Base-by-base conservation (phyloP, 106 monocot genomes). In the Apostasia shenzhenica region DNA sequence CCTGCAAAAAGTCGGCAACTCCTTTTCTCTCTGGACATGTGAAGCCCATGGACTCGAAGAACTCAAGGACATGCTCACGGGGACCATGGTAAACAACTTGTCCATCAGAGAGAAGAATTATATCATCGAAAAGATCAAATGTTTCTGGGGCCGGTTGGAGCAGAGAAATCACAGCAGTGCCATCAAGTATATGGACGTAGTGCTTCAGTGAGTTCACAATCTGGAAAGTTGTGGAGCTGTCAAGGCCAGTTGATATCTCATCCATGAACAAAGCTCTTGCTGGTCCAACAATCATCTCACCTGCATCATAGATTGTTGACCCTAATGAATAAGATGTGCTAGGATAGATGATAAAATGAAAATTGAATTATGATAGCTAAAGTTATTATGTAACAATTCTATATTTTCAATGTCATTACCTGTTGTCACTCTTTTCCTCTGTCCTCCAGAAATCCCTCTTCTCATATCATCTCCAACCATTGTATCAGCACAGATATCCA, bases 101-200 rank as follows among this genome's bases (percentile, higher is more conserved):
- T 5, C 80, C 80, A 50, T 75, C 75, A 14, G 80, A 80, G 14
- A 80, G 80, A 66, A 80, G 80, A 50, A 80, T 75, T 26, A 80
- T 75, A 42, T 80, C 80, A 51, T 80, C 80, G 40, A 80, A 80
- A 10, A 80, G 75, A 8, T 70, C 54, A 9, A 66, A 80, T n/a
- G 75, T 75, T 54, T 80, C 80, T 4, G 80, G 80, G 38, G 80
- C 66, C 38, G 80, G 80, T 45, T 80, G 80, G 41, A 80, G 80
- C 58, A 80, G 41, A 6, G 80, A 75, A 42, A 80, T 80, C 7
- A 75, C 65, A 9, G 70, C 50, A 3, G 80, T 80, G 12, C 70
- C 75, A 2, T 66, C 43, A 26, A 80, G 70, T 59, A 80, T 80
- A 64, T 75, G 75, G 70, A 80, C 54, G 6, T 26, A 57, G 39